Evolutionary conservation across 257 asterid species (phyloP), one percentile per base, ranked within the genome.

Genomic region (Nicotiana attenuata): DNA sequence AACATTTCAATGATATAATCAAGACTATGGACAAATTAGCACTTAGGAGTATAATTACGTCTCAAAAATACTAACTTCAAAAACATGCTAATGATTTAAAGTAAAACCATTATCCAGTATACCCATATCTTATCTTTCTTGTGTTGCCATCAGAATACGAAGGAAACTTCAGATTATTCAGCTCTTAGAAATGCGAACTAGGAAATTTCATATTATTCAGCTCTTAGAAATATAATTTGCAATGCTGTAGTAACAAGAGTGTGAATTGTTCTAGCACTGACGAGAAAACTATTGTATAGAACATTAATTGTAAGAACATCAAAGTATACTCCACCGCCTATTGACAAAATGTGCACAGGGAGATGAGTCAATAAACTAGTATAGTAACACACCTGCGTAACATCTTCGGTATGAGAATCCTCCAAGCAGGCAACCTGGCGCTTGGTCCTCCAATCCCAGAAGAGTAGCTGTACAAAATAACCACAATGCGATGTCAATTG

Each of bases 371-470:
- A 53, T 14, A 76, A 73, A 26, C 80, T 61, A 33, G 61, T 75
- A 50, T 13, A 26, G 17, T 10, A 73, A 85, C 65, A 81, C 82
- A 96, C 99, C 97, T 94, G 99, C 85, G 98, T 92, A 60, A 96
- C 96, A 88, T 96, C 99, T 33, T 94, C 99, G 85, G 85, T 92
- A 85, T 96, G 99, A 69, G 93, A 92, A 80, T 94, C 99, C 82
- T 94, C 98, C 91, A 94, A 86, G 87, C 97, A 78, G 7, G 98
- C 98, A 52, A 77, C 87, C 90, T 89, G 94, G 83, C 87, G 88
- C 90, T 82, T 89, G 81, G 92, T 94, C 84, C 98, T 94, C 92
- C 97, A 93, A 84, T 96, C 98, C 99, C 99, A 94, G 81, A 94
- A 82, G 61, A 82, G 87, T 80, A 96, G 85, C 99, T 94, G 65